Base-by-base conservation (phyloP, 164 flowering plant genomes). In the Vitis cinerea region DNA sequence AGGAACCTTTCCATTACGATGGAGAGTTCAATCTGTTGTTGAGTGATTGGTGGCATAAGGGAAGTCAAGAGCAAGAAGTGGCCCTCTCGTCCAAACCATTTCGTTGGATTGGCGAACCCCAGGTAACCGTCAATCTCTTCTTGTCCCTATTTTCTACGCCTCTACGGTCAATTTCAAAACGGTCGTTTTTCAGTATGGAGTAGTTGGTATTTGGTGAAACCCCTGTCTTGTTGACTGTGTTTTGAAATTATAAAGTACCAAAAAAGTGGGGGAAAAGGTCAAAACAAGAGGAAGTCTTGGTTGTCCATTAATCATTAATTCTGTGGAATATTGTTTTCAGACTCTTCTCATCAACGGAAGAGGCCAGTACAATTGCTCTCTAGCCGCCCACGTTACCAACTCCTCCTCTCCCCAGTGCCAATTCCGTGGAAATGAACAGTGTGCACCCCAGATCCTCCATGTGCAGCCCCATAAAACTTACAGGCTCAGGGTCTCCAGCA, bases 41-140 rank as follows among this genome's bases (percentile, higher is more conserved):
- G 11, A 93, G 94, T 68, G 97, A 95, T 53, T 95, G 96, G 98
- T 95, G 94, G 94, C 99, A 95, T 74, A 29, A 78, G 44, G 69
- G 72, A 61, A 48, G 73, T 9, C 83, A 74, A 30, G 76, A 85
- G 3, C 93, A 86, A 69, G 89, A 82, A 53, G 77, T 86, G 10
- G 90, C 82, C 55, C 89, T 95, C 53, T 86, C 92, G 9, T 85
- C 94, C 59, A 82, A 60, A 1, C 97, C 98, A 0, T 62, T 93
- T 9, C 86, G 87, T 8, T 95, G 99, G 97, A 75, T 91, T 23
- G 94, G 92, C 14, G 97, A 95, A 71, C 93, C 98, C 2, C 98
- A 94, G 90, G 99, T 92, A 56, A 37, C 44, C 44, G 6, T 37
- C 44, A 37, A 37, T 37, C 44, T 37, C 3, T 3, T 37, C 7